Evolutionary conservation across 768 basidiomycete genomes (phyloP).

Genomic region (Leccinum sublutescens): DNA sequence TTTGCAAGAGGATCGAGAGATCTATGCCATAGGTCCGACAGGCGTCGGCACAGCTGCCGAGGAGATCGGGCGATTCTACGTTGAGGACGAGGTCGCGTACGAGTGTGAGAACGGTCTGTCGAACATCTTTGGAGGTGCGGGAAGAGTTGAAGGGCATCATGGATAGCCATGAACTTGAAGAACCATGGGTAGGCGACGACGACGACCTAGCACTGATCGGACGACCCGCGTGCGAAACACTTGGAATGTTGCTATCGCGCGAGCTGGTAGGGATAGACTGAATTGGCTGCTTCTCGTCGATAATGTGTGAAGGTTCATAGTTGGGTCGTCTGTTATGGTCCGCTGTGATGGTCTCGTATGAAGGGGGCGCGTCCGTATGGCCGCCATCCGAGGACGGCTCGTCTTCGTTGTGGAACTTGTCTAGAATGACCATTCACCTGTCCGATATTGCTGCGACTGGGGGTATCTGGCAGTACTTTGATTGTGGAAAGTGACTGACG

Average conservation of each 20-base stretch:
- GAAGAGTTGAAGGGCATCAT: constrained; percentile 21
- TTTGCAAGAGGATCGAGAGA: constrained; percentile 57
- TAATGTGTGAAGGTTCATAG: background rate
- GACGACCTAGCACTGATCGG: background rate
- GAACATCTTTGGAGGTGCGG: constrained; percentile 45
- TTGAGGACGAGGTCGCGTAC: constrained; percentile 52
- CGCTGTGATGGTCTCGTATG: constrained; percentile 22
- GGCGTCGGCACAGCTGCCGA: constrained; percentile 51
- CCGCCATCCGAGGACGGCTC: background rate
- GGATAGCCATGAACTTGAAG: constrained; percentile 18
- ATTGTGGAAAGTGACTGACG: too few species aligned
- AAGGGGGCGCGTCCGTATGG: constrained; percentile 21
- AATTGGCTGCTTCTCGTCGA: constrained; percentile 15
- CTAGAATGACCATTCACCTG: constrained; percentile 26
- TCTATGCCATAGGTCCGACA: constrained; percentile 50
- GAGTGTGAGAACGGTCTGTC: constrained; percentile 50
- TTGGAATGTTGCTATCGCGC: background rate
- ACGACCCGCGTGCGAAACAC: background rate
- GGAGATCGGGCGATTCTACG: constrained; percentile 17
- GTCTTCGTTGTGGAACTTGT: constrained; percentile 22
- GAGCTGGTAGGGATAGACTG: background rate
- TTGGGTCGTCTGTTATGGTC: background rate
- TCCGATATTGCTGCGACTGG: too few species aligned
- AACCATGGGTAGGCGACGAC: background rate
- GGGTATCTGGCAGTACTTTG: background rate